Evolutionary conservation across 495 filamentous ascomycete genomes (phyloP), one percentile per base, ranked within the genome.

Genomic region (Elasticomyces elasticus): DNA sequence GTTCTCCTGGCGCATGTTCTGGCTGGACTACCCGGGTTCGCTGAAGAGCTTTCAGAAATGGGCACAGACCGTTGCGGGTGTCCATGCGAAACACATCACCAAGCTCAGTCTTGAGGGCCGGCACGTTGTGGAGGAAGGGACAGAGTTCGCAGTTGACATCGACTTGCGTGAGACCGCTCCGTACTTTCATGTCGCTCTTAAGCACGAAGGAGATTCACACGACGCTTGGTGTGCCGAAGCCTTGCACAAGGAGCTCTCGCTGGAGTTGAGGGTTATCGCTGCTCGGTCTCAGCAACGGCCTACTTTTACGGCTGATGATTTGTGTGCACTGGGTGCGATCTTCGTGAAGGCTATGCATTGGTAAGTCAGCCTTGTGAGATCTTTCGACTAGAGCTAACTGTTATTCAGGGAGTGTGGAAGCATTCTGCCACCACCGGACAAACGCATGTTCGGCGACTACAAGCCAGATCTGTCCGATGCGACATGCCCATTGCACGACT

Each of bases 1-100:
- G 3, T 51, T 51, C 31, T 40, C 30, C 4, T 51, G 49, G 49
- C 19, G 49, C 7, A 35, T 51, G 9, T 25, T 13, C 31, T 51
- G 49, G 49, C 20, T 25, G 17, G 49, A 51, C 33, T 31, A 24
- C 15, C 5, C 17, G 4, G 5, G 49, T 5, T 51, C 49, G 12
- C 20, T 42, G 17, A 5, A 5, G 5, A 7, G 28, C 22, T 35
- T 33, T 28, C 9, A 33, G 19, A 5, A 11, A n/a, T 49, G 47
- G 47, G 47, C 30, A 5, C 4, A 19, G 47, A 4, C 11, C 11
- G 25, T 49, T n/a, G 30, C 23, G 7, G 24, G 30, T 11, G 24
- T 5, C 11, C 4, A 50, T 12, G 24, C 30, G 3, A 19, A 31
- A n/a, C 26, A 24, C 13, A 12, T 35, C 47, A 33, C n/a, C 11